Percentiles rank a stretch among this genome's conserved stretches.
phyloP scores from a whole-genome alignment of 1,284 basidiomycete genomes.

The Moesziomyces aphidis region DNA sequence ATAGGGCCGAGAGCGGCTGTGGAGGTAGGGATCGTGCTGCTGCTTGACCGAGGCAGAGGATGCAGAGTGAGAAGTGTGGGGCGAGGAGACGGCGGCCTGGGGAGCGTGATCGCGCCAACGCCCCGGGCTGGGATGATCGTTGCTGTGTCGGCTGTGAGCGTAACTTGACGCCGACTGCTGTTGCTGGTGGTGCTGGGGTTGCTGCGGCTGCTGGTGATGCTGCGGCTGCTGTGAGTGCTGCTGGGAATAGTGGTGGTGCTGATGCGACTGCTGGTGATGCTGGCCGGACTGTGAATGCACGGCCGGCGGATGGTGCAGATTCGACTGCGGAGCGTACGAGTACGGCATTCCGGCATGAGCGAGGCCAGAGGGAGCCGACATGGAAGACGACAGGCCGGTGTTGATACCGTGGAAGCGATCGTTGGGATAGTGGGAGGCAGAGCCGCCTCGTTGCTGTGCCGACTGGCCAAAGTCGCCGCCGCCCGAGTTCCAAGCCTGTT shows the following conservation, averaged over 20 bases:
- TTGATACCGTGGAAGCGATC: conserved; percentile 29
- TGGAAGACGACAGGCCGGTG: conserved; percentile 24
- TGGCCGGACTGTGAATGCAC: conserved; percentile 21
- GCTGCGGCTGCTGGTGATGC: conserved; percentile 16
- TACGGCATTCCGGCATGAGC: conserved; percentile 27
- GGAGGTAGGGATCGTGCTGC: conserved; percentile 32
- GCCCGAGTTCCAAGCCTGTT: conserved; percentile 21
- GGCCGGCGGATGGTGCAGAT: conserved; percentile 18
- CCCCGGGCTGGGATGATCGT: conserved; percentile 32
- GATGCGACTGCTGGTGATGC: conserved; percentile 12
- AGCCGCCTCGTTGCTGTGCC: conserved; percentile 5
- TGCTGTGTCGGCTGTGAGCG: conserved; percentile 22
- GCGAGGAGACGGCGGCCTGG: conserved; percentile 22
- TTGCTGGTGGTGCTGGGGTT: conserved; percentile 8
- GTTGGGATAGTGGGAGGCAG: conserved; percentile 19
- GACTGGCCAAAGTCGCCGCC: conserved; percentile 13
- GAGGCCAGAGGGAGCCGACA: conserved; percentile 41
- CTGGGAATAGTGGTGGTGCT: conserved; percentile 9
- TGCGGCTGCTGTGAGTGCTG: conserved; percentile 18
- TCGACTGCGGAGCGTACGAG: conserved; percentile 12
- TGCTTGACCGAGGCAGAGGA: conserved; percentile 14
- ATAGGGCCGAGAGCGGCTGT: conserved; percentile 30
- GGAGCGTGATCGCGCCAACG: conserved; percentile 40
- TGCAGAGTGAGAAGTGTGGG: conserved; percentile 31
- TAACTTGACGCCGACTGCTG: conserved; percentile 6